Evolutionary conservation across 2,329 filamentous ascomycete species (phyloP), one percentile per base, ranked within the genome.

Genomic region (Talaromyces sp.): DNA sequence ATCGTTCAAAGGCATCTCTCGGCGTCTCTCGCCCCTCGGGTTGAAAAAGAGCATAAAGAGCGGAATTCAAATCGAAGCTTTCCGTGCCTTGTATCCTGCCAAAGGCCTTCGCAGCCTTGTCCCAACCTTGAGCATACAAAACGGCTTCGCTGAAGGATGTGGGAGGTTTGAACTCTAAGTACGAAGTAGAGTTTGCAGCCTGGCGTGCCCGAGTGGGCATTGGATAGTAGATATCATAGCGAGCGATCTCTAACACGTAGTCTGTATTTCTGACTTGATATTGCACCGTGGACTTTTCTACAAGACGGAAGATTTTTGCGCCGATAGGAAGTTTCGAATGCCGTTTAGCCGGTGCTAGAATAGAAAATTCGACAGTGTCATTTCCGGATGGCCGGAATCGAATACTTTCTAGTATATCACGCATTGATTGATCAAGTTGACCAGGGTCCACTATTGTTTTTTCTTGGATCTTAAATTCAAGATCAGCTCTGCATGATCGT

Each of bases 211-310:
- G 49, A 16, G 11, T 59, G 10, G 41, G 7, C 50, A 50, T 60
- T 9, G 69, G 71, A 39, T 65, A 65, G 52, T 78, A 80, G 39
- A 75, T 70, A 62, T 82, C 80, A 62, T 79, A 80, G 5, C 79
- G 76, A 9, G 77, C 74, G 39, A 82, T 70, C 65, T 81, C 80
- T n/a, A 82, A 72, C 9, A 77, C 72, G 62, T 79, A 79, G 2
- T 76, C 73, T 0, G 79, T 80, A 7, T 73, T 71, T 62, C 76
- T 79, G 47, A 82, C 69, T 2, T 69, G 70, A 60, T 78, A 80
- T n/a, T 73, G 72, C 33, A 80, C 67, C 0, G 77, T 72, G 1
- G 77, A 72, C 56, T 81, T 78, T 62, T 81, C 79, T 8, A 77
- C 70, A 45, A 80, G 71, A 24, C 73, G 68, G 1, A 69, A 71